Conservation (phyloP, 495 filamentous ascomycete species). For the Penicillium atrosanguineum region DNA sequence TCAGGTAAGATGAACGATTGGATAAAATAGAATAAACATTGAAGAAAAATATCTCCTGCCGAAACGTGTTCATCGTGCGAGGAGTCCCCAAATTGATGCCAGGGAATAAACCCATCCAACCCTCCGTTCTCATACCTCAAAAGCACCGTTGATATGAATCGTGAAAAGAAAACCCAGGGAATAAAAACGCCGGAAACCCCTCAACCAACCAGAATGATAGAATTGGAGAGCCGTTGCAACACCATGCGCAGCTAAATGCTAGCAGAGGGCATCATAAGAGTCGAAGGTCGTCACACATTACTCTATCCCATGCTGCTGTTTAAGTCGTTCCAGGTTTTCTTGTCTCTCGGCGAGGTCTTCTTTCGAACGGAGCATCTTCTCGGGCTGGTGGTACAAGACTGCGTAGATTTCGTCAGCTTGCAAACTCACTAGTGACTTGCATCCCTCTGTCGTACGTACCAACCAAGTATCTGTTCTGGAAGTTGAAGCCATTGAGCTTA, state of each 20-base stretch:
- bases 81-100: slow-evolving; percentile 6
- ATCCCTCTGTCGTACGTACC: slow-evolving; percentile 56
- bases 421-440: background rate
- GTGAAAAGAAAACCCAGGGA: slow-evolving; percentile 23
- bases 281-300: slow-evolving; percentile 52
- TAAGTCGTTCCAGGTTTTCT: slow-evolving; percentile 96
- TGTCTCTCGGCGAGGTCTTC: slow-evolving; percentile 92
- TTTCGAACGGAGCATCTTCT: slow-evolving; percentile 92
- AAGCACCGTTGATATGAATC: slow-evolving; percentile 1
- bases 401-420: slow-evolving; percentile 15
- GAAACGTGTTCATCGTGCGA: slow-evolving; percentile 3
- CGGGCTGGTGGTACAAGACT: slow-evolving; percentile 98
- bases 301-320: slow-evolving; percentile 97
- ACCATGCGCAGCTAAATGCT: slow-evolving; percentile 39
- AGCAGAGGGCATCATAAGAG: slow-evolving; percentile 39
- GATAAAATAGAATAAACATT: background rate
- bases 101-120: slow-evolving; percentile 7
- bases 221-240: slow-evolving; percentile 31
- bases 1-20: slow-evolving; percentile 5
- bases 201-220: slow-evolving; percentile 37
- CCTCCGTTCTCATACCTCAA: slow-evolving; percentile 12
- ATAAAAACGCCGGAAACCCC: slow-evolving; percentile 45
- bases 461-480: slow-evolving; percentile 98
- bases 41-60: slow-evolving; percentile 15
- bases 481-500: slow-evolving; percentile 99